Percentiles rank a stretch among this genome's conserved stretches.
phyloP scores from a whole-genome alignment of 495 filamentous ascomycete species.

The Aspergillus panamensis region DNA sequence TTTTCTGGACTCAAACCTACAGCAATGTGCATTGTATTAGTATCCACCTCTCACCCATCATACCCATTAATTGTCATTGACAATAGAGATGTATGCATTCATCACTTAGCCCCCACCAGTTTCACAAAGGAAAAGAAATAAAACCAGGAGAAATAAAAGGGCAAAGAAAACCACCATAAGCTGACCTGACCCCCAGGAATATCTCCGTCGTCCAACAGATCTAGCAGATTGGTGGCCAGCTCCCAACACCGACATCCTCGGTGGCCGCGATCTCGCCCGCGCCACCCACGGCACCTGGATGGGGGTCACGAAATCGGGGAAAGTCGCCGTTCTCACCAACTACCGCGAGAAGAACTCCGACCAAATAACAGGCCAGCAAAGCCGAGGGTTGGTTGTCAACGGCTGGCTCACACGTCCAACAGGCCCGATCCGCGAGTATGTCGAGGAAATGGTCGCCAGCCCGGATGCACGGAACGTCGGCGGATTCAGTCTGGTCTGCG shows the following conservation, averaged over 20 bases:
- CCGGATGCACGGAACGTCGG: slow-evolving; percentile 60
- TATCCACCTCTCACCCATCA: slow-evolving; percentile 84
- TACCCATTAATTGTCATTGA: slow-evolving; percentile 88
- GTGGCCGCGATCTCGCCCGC: slow-evolving; percentile 65
- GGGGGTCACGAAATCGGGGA: slow-evolving; percentile 78
- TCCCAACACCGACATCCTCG: slow-evolving; percentile 59
- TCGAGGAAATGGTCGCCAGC: slow-evolving; percentile 58
- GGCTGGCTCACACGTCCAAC: slow-evolving; percentile 65
- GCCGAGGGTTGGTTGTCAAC: slow-evolving; percentile 80
- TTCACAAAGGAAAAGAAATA: not conserved
- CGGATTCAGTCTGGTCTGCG: slow-evolving; percentile 90
- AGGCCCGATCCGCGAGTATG: slow-evolving; percentile 57
- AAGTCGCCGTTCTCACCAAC: slow-evolving; percentile 90
- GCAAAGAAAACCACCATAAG: slow-evolving; percentile 12
- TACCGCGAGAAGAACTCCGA: slow-evolving; percentile 63
- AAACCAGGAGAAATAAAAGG: not conserved
- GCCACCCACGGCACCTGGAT: slow-evolving; percentile 84
- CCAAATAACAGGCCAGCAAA: slow-evolving; percentile 58
- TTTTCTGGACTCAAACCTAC: not conserved
- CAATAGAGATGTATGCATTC: slow-evolving; percentile 75
- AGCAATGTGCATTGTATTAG: slow-evolving; percentile 85
- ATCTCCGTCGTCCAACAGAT: slow-evolving; percentile 82
- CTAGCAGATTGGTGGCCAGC: slow-evolving; percentile 77
- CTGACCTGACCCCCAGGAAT: slow-evolving; percentile 54
- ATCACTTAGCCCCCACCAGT: not conserved